Percentiles rank a stretch among this genome's conserved stretches.
Evolutionary conservation across 2,329 filamentous ascomycete species (phyloP).

Genomic region (Aureobasidium sp.): DNA sequence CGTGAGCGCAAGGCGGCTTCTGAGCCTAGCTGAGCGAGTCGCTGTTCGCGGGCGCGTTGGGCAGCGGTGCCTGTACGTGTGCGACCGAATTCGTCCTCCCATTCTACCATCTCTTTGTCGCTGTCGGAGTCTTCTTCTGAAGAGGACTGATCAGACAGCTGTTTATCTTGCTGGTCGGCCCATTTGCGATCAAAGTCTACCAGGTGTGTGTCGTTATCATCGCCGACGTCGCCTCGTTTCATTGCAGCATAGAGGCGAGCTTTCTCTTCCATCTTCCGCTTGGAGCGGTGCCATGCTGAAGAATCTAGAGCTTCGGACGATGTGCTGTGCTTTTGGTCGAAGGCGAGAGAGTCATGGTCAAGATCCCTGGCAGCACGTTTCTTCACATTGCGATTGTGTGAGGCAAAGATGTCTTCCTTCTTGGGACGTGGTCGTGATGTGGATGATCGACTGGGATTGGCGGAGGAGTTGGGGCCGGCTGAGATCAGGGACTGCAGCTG

Average conservation of each 20-base stretch:
- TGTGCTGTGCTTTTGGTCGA: slow-evolving; percentile 56
- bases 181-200: slow-evolving; percentile 97
- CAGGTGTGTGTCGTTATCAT: slow-evolving; percentile 56
- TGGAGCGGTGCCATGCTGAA: slow-evolving; percentile 56
- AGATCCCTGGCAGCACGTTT: slow-evolving; percentile 57
- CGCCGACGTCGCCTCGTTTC: slow-evolving; percentile 73
- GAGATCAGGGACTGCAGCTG: slow-evolving; percentile 76
- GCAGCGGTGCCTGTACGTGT: slow-evolving; percentile 63
- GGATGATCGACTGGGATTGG: slow-evolving; percentile 35
- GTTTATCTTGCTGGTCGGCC: slow-evolving; percentile 39
- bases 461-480: slow-evolving; percentile 34
- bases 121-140: slow-evolving; percentile 32
- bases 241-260: slow-evolving; percentile 79
- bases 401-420: slow-evolving; percentile 63
- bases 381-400: slow-evolving; percentile 55
- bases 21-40: slow-evolving; percentile 48
- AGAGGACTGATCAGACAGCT: slow-evolving; percentile 33
- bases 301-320: slow-evolving; percentile 57
- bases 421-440: slow-evolving; percentile 47
- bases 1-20: slow-evolving; percentile 51
- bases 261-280: slow-evolving; percentile 83
- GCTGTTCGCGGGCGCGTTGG: slow-evolving; percentile 58
- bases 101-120: slow-evolving; percentile 66
- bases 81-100: slow-evolving; percentile 89
- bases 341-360: slow-evolving; percentile 46